phyloP scores from a whole-genome alignment of 2,329 filamentous ascomycete species.

The Colletotrichum musicola region DNA sequence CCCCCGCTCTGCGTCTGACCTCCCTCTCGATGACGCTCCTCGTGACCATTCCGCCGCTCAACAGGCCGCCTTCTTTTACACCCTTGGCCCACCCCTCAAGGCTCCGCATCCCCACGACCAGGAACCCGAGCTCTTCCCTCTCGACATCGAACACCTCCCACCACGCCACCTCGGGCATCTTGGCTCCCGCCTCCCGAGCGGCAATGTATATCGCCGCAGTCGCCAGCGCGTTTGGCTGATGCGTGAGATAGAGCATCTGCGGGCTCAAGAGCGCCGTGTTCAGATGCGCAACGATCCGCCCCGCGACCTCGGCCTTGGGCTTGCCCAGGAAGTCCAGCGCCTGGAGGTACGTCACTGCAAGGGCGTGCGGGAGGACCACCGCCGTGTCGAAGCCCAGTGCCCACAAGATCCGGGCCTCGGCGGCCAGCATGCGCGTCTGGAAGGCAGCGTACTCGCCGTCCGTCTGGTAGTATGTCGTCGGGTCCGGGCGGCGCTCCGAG shows the following conservation, averaged over 20 bases:
- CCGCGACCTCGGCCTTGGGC: slow-evolving; percentile 66
- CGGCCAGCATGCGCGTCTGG: slow-evolving; percentile 74
- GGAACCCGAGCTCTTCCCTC: slow-evolving; percentile 91
- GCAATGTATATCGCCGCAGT: slow-evolving; percentile 93
- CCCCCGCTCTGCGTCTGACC: slow-evolving; percentile 65
- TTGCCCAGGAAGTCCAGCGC: slow-evolving; percentile 77
- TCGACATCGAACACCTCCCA: slow-evolving; percentile 99
- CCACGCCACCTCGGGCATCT: slow-evolving; percentile 88
- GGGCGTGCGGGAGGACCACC: slow-evolving; percentile 85
- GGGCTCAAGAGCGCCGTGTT: slow-evolving; percentile 89
- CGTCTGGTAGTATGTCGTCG: slow-evolving; percentile 75
- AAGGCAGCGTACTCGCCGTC: slow-evolving; percentile 78
- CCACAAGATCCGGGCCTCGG: slow-evolving; percentile 82
- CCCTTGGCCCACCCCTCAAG: slow-evolving; percentile 76
- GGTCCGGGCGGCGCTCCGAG: slow-evolving; percentile 51
- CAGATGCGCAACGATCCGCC: slow-evolving; percentile 79
- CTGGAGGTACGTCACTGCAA: slow-evolving; percentile 93
- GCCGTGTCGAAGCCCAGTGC: slow-evolving; percentile 82
- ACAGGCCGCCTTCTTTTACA: slow-evolving; percentile 67
- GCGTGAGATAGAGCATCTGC: slow-evolving; percentile 90
- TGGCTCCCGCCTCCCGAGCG: slow-evolving; percentile 79
- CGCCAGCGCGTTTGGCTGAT: slow-evolving; percentile 88
- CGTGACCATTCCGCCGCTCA: slow-evolving; percentile 65
- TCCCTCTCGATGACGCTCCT: slow-evolving; percentile 70
- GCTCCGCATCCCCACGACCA: slow-evolving; percentile 88